Evolutionary conservation across 192 early-diverging fungal genomes (phyloP).

Genomic region (Coemansia interrupta): DNA sequence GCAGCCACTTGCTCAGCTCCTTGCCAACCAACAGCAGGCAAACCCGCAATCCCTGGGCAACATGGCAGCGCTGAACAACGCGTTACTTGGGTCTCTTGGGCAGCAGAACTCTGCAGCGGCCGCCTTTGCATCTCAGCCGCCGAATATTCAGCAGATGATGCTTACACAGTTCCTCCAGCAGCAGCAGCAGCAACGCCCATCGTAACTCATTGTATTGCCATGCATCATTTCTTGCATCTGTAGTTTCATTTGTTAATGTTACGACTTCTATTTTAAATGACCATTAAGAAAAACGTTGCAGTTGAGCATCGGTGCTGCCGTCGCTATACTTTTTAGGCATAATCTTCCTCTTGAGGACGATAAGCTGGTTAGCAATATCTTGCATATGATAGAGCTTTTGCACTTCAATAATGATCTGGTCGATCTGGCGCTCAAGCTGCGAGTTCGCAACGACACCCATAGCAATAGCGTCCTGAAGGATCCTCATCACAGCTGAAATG

Average conservation of each 20-base stretch:
- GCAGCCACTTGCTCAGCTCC: constrained; percentile 17
- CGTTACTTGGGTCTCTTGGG: constrained; percentile 23
- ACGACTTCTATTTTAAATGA: neutral
- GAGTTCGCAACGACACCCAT: constrained; percentile 19
- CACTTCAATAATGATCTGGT: constrained; percentile 27
- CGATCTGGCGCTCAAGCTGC: constrained; percentile 23
- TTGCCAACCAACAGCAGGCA: constrained; percentile 25
- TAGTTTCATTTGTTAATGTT: no score
- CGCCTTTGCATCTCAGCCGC: constrained; percentile 30
- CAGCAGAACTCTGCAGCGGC: constrained; percentile 18
- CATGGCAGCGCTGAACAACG: constrained; percentile 25
- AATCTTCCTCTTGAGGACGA: constrained; percentile 15
- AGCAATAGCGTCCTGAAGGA: constrained; percentile 28
- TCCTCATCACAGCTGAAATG: constrained; percentile 16
- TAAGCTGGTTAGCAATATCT: constrained; percentile 10
- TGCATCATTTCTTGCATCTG: neutral
- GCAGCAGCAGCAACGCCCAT: constrained; percentile 21
- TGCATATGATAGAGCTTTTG: constrained; percentile 24
- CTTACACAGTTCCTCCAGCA: constrained; percentile 29
- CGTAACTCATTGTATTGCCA: constrained; percentile 10
- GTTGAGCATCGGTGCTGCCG: neutral
- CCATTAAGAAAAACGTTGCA: neutral
- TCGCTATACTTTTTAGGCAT: neutral
- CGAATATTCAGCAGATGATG: constrained; percentile 28
- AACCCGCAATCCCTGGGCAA: constrained; percentile 9